phyloP scores from a whole-genome alignment of 768 basidiomycete genomes.

The Suillus variegatus region DNA sequence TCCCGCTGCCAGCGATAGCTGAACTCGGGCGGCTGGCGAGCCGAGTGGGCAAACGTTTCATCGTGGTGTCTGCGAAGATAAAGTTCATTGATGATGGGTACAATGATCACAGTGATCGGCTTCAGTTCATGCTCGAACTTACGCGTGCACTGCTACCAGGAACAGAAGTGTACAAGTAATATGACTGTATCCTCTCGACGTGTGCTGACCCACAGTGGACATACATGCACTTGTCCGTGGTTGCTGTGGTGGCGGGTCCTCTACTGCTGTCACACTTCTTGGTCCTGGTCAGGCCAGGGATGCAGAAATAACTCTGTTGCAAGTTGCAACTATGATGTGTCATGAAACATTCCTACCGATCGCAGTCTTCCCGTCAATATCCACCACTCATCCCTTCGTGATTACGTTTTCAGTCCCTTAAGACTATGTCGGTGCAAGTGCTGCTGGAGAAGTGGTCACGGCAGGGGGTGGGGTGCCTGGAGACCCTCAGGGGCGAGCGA shows the following conservation, averaged over 20 bases:
- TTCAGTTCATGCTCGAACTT: too few relatives aligned
- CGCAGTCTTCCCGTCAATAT: background rate
- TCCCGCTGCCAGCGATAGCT: too few relatives aligned
- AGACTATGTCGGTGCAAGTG: too few relatives aligned
- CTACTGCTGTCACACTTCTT: too few relatives aligned
- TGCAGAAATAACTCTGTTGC: accelerated
- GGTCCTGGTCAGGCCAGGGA: too few relatives aligned
- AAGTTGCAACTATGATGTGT: background rate
- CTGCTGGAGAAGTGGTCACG: too few relatives aligned
- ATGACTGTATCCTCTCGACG: background rate
- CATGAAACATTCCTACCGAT: background rate
- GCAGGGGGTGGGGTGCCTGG: too few relatives aligned
- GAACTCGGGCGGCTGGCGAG: too few relatives aligned
- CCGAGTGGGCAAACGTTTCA: too few relatives aligned
- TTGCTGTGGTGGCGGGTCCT: background rate
- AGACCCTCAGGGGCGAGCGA: background rate
- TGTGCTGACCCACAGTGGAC: background rate
- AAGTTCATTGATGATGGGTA: too few relatives aligned
- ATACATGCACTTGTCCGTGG: background rate
- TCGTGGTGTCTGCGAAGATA: too few relatives aligned
- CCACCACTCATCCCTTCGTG: background rate
- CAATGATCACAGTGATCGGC: too few relatives aligned
- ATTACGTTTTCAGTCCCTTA: background rate
- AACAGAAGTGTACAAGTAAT: background rate
- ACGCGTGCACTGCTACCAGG: background rate